phyloP scores from a whole-genome alignment of 169 alveolate genomes.

The Eimeria tenella region DNA sequence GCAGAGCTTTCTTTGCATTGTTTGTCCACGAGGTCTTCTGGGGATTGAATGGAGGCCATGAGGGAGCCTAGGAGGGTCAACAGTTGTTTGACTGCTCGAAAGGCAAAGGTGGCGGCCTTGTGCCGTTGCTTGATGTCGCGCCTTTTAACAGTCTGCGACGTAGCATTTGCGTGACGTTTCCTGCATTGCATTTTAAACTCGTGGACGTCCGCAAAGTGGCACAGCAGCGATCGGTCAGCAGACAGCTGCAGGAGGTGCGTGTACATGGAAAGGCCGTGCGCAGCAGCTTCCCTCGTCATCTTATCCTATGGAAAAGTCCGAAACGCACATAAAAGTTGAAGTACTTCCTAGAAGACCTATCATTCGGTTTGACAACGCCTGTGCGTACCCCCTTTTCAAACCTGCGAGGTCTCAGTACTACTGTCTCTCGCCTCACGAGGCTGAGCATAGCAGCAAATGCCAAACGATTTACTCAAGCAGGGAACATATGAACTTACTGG shows the following conservation, averaged over 20 bases:
- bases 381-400: background rate
- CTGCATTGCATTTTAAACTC: constrained; percentile 55
- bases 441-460: no score
- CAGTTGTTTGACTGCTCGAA: constrained; percentile 62
- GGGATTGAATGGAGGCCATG: constrained; percentile 46
- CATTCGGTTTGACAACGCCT: background rate
- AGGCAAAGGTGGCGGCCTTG: constrained; percentile 61
- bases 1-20: no score
- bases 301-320: constrained; percentile 39
- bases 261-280: constrained; percentile 65
- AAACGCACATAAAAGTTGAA: background rate
- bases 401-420: background rate
- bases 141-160: constrained; percentile 7
- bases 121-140: constrained; percentile 70
- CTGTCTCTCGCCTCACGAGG: no score
- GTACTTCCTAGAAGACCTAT: no score
- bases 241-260: constrained; percentile 69
- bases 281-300: constrained; percentile 56
- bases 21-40: background rate
- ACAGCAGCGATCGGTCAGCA: constrained; percentile 60
- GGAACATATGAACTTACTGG: constrained; percentile 9
- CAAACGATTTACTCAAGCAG: no score
- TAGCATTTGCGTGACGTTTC: background rate
- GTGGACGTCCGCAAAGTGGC: constrained; percentile 56
- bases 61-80: constrained; percentile 58